These are phyloP conservation scores for Teunomyces atbi DNA, from an alignment of 805 yeast species.

Conservation along the genomic window DNA sequence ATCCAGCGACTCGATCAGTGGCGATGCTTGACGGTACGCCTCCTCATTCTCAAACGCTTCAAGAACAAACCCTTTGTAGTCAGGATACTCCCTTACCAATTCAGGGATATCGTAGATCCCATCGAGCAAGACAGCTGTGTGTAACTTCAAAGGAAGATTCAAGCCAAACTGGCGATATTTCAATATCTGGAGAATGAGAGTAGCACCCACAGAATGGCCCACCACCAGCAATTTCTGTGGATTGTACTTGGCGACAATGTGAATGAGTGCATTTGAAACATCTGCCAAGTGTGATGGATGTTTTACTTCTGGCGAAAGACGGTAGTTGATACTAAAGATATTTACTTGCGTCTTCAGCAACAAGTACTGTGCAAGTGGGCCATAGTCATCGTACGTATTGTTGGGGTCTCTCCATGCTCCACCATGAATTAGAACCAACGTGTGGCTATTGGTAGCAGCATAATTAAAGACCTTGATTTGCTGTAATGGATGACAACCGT, in stretches of 20 bases:
- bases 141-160: not conserved
- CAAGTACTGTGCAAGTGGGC: conserved; percentile 21
- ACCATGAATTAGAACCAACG: conserved; percentile 70
- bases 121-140: conserved; percentile 47
- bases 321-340: conserved; percentile 50
- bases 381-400: conserved; percentile 59
- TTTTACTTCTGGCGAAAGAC: conserved; percentile 58
- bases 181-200: conserved; percentile 55
- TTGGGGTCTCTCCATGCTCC: conserved; percentile 83
- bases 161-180: conserved; percentile 18
- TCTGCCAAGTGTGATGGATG: conserved; percentile 67
- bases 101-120: conserved; percentile 63
- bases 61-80: conserved; percentile 53
- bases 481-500: conserved; percentile 37
- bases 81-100: conserved; percentile 60
- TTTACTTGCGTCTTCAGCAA: conserved; percentile 9
- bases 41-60: conserved; percentile 48
- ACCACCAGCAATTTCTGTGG: conserved; percentile 25
- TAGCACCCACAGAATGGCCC: conserved; percentile 87
- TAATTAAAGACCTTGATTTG: conserved; percentile 25
- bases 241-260: conserved; percentile 22
- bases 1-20: conserved; percentile 7
- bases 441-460: conserved; percentile 10
- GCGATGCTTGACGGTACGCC: conserved; percentile 24
- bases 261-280: conserved; percentile 43